These are phyloP conservation scores for Globisporangium megalacanthum DNA, from an alignment of 352 stramenopile species.

Conservation along the genomic window DNA sequence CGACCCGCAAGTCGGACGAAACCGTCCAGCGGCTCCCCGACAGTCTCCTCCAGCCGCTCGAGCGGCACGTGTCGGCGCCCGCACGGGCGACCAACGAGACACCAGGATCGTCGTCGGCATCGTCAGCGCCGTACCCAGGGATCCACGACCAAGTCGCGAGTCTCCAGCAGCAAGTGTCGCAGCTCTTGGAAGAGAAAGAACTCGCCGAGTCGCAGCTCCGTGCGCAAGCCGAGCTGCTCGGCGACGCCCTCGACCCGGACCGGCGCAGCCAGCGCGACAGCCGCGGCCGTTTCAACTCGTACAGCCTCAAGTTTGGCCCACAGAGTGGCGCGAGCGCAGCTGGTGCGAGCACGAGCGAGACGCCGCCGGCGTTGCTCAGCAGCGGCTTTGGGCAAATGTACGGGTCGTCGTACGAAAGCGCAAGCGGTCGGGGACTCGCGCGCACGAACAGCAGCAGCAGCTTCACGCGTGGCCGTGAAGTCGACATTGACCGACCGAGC, in stretches of 20 bases:
- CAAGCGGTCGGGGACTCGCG: constrained; percentile 17
- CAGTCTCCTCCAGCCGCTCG: constrained; percentile 20
- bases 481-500: constrained; percentile 28
- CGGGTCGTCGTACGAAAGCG: constrained; percentile 25
- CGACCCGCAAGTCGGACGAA: constrained; percentile 52
- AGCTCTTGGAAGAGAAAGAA: constrained; percentile 85
- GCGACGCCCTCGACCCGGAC: constrained; percentile 31
- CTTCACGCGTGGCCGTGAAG: constrained; percentile 33
- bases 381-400: constrained; percentile 29
- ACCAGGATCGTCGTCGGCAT: background rate
- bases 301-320: constrained; percentile 39
- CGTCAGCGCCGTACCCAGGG: constrained; percentile 23
- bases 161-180: constrained; percentile 80
- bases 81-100: constrained; percentile 30
- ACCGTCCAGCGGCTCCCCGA: constrained; percentile 13
- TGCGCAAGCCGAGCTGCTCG: constrained; percentile 59
- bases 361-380: constrained; percentile 13
- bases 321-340: constrained; percentile 11
- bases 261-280: constrained; percentile 15
- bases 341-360: constrained; percentile 17
- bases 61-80: constrained; percentile 72
- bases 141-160: constrained; percentile 78
- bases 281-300: constrained; percentile 59
- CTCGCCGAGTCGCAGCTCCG: constrained; percentile 70
- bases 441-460: constrained; percentile 25